These are phyloP conservation scores for Carex arenaria DNA, from an alignment of 202 grass and related monocot genomes.

Conservation along the genomic window DNA sequence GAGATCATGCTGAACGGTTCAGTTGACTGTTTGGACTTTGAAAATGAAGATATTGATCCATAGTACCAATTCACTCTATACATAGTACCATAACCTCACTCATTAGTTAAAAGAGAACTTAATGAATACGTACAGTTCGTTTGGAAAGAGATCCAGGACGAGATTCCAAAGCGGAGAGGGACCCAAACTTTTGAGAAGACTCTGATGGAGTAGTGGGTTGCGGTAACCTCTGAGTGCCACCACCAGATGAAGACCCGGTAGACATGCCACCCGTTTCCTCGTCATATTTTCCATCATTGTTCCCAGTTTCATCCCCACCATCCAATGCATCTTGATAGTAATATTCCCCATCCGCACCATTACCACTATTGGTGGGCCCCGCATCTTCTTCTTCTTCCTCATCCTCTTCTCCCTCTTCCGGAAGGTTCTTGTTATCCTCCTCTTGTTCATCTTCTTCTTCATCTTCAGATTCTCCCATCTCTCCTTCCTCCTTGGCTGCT, in stretches of 20 bases:
- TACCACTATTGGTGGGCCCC: slow-evolving; percentile 31
- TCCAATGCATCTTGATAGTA: slow-evolving; percentile 28
- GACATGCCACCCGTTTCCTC: slow-evolving; percentile 52
- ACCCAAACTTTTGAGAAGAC: slow-evolving; percentile 86
- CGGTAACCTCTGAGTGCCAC: slow-evolving; percentile 59
- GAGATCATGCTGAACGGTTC: too few species aligned
- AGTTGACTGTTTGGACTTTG: too few species aligned
- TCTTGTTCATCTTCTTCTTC: slow-evolving; percentile 66
- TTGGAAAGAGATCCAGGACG: slow-evolving; percentile 55
- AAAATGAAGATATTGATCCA: too few species aligned
- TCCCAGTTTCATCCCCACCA: slow-evolving; percentile 22
- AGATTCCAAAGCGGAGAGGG: slow-evolving; percentile 81
- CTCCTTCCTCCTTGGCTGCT: slow-evolving; percentile 55
- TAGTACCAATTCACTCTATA: too few species aligned
- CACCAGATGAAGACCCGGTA: slow-evolving; percentile 91
- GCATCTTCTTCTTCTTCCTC: slow-evolving; percentile 49
- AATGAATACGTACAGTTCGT: slow-evolving; percentile 47
- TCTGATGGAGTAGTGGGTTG: slow-evolving; percentile 52
- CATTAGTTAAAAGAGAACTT: slow-evolving; percentile 10
- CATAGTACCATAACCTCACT: too few species aligned
- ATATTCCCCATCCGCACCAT: slow-evolving; percentile 40
- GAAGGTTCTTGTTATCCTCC: slow-evolving; percentile 51
- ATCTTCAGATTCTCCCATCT: slow-evolving; percentile 73
- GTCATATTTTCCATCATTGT: slow-evolving; percentile 35
- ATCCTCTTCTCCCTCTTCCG: slow-evolving; percentile 36